phyloP scores from a whole-genome alignment of 805 yeast species.

The Kluyveromyces wickerhamii region DNA sequence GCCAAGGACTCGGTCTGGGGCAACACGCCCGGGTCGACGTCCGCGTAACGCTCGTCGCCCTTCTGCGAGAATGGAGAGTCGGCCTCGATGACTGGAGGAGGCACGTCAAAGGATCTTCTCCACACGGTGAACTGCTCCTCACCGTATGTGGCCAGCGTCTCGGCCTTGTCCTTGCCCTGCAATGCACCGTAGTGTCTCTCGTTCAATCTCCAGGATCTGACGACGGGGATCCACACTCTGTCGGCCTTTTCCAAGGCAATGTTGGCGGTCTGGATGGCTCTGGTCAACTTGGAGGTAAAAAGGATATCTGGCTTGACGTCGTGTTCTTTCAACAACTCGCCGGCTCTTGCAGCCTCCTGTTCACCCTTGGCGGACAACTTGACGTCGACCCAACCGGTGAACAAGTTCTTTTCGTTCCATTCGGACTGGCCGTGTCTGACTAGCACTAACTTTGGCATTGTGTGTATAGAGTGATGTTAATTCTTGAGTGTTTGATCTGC shows the following conservation, averaged over 20 bases:
- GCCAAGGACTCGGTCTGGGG: slow-evolving; percentile 94
- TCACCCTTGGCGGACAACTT: slow-evolving; percentile 74
- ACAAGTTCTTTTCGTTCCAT: slow-evolving; percentile 96
- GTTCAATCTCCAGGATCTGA: slow-evolving; percentile 95
- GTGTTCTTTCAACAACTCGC: slow-evolving; percentile 81
- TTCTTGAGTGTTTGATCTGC: no score
- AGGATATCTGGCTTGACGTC: slow-evolving; percentile 79
- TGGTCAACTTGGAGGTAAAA: slow-evolving; percentile 83
- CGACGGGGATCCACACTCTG: slow-evolving; percentile 82
- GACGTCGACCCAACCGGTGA: slow-evolving; percentile 99
- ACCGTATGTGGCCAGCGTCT: slow-evolving; percentile 80
- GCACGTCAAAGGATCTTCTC: slow-evolving; percentile 96
- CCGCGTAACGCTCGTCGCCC: slow-evolving; percentile 77
- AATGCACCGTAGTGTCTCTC: slow-evolving; percentile 99
- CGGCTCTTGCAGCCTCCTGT: slow-evolving; percentile 89
- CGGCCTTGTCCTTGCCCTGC: slow-evolving; percentile 98
- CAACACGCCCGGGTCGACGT: slow-evolving; percentile 75
- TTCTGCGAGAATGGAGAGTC: slow-evolving; percentile 75
- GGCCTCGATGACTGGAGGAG: slow-evolving; percentile 84
- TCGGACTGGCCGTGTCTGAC: slow-evolving; percentile 99
- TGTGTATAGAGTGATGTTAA: no score
- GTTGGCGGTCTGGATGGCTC: slow-evolving; percentile 97
- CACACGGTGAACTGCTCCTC: slow-evolving; percentile 88
- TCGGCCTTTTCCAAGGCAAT: slow-evolving; percentile 85
- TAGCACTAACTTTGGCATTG: slow-evolving; percentile 65